Evolutionary conservation across 352 stramenopile species (phyloP).

Genomic region (Phytophthora kernoviae): DNA sequence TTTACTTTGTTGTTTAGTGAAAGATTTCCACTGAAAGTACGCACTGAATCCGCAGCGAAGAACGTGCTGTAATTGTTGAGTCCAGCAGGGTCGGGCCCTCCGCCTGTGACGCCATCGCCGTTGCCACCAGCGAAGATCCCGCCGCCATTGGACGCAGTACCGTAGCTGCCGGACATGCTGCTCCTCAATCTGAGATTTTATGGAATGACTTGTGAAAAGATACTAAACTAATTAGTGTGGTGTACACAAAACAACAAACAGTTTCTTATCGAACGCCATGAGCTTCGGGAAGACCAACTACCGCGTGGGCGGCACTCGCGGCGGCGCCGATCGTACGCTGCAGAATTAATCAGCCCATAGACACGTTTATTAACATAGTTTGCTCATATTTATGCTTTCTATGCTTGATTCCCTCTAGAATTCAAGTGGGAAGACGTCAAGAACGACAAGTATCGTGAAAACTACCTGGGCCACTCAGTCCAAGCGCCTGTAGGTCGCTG

Average conservation of each 20-base stretch:
- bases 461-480: slow-evolving; percentile 91
- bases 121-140: slow-evolving; percentile 38
- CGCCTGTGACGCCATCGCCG: slow-evolving; percentile 27
- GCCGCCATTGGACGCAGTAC: slow-evolving; percentile 27
- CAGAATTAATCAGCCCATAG: background rate
- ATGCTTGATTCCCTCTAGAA: slow-evolving; percentile 38
- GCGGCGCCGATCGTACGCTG: slow-evolving; percentile 84
- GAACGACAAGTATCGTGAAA: slow-evolving; percentile 93
- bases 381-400: slow-evolving; percentile 6
- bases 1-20: background rate
- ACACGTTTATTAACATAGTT: background rate
- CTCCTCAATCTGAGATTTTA: slow-evolving; percentile 23
- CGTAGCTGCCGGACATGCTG: slow-evolving; percentile 46
- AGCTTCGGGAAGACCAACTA: slow-evolving; percentile 90
- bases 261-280: slow-evolving; percentile 40
- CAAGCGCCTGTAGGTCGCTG: slow-evolving; percentile 88
- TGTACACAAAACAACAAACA: background rate
- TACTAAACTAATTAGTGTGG: slow-evolving; percentile 1
- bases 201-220: slow-evolving; percentile 12
- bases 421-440: slow-evolving; percentile 96
- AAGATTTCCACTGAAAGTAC: slow-evolving; percentile 1
- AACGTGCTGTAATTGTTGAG: slow-evolving; percentile 84
- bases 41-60: slow-evolving; percentile 52
- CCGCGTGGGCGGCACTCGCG: slow-evolving; percentile 83
- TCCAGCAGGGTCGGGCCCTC: slow-evolving; percentile 29